A percentile compares a stretch with the other conserved stretches of the same genome.
phyloP scores from a whole-genome alignment of 768 basidiomycete genomes.

The Mycena maculata region DNA sequence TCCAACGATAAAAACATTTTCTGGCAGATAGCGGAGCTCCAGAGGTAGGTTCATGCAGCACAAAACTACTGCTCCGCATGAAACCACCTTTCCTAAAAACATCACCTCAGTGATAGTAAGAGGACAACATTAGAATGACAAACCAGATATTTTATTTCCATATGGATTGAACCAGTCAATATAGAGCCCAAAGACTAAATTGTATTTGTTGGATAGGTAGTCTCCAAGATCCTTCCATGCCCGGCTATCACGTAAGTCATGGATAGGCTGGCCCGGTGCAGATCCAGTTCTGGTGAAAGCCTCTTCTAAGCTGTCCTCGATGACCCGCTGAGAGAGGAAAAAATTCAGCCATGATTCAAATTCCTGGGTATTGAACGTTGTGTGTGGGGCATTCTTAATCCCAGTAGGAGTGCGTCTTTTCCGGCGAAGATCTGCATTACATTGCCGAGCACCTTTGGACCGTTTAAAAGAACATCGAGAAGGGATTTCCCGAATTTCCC shows the following conservation, averaged over 20 bases:
- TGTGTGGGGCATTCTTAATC: not conserved
- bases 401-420: not conserved
- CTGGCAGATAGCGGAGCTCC: conserved; percentile 25
- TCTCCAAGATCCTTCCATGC: conserved; percentile 19
- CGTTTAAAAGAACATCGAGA: too few species aligned
- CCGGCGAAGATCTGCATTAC: not conserved
- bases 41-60: conserved; percentile 33
- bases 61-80: conserved; percentile 33
- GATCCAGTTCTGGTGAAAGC: too few species aligned
- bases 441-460: not conserved
- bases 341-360: conserved; percentile 15
- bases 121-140: conserved; percentile 37
- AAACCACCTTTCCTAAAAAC: conserved; percentile 30
- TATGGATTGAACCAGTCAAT: conserved; percentile 44
- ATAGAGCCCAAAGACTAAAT: conserved; percentile 40
- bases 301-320: conserved; percentile 7
- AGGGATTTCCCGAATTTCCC: too few species aligned
- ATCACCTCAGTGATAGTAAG: too few species aligned
- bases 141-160: too few species aligned
- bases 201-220: conserved; percentile 1
- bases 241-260: too few species aligned
- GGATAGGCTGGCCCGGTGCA: not conserved
- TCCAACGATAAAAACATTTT: conserved; percentile 29
- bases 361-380: not conserved
- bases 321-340: not conserved